Base-by-base conservation (phyloP, 108 stramenopile species). In the Nitzschia sp. region DNA sequence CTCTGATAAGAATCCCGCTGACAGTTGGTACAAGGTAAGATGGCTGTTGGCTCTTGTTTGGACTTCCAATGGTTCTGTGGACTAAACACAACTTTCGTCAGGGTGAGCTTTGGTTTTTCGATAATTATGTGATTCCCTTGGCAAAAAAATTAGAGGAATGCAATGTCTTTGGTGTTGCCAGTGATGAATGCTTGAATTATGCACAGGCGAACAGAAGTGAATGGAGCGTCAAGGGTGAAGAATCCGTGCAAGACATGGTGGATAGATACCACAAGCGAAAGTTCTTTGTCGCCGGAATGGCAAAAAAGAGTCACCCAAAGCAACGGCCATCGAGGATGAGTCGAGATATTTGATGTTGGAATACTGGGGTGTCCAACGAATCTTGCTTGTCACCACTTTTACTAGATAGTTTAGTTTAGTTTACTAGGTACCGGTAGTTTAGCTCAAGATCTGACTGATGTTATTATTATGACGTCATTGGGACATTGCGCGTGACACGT, bases 71-170 rank as follows among this genome's bases (percentile, higher is more conserved):
- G 2, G 6, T 17, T 48, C 46, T 48, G 46, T 48, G 14, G 6
- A 5, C 46, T 48, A 15, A 17, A 9, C 12, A 9, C 43, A 2
- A 17, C 3, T 48, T 48, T 48, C 70, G 61, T 37, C 46, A 79
- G 64, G 77, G 77, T 57, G 76, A 81, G 43, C 77, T 81, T 41
- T 70, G 73, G 41, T 81, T 76, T 50, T 50, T 68, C 71, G 62
- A 77, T 56, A 62, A 48, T 46, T 53, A 76, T 59, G 65, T 67
- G 52, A 42, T 77, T 50, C 69, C 69, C 3, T 51, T 69, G 57
- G 69, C 69, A 21, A 57, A 75, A 42, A 70, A 74, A 38, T 39
- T 71, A 61, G 69, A 70, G 48, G 51, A 48, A 25, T 75, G 80
- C 48, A 43, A 62, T 24, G 61, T 62, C 58, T 70, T 70, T 51